Conservation (phyloP, 352 stramenopile species). For the Thalassiosira livingstoniorum region DNA sequence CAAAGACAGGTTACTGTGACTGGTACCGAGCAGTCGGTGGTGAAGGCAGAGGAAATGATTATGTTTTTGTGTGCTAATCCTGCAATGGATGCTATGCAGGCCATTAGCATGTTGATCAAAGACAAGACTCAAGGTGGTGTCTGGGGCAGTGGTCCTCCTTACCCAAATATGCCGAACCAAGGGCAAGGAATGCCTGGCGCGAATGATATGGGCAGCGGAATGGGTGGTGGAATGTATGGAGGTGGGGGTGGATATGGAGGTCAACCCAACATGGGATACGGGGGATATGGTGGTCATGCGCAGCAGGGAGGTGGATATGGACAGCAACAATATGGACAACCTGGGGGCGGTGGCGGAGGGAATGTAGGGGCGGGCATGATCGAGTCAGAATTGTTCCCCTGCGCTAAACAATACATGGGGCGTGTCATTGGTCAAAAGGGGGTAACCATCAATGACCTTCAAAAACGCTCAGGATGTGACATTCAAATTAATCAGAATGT, state of each 20-base stretch:
- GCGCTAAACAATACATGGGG: constrained; percentile 81
- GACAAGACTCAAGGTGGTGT: constrained; percentile 62
- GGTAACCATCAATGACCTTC: constrained; percentile 85
- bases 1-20: constrained; percentile 78
- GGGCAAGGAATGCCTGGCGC: constrained; percentile 65
- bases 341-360: neutral
- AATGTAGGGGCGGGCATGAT: constrained; percentile 28
- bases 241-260: constrained; percentile 21
- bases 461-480: constrained; percentile 78
- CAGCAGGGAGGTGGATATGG: constrained; percentile 29
- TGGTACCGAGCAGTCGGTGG: constrained; percentile 68
- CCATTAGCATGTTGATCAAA: constrained; percentile 72
- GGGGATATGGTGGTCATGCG: constrained; percentile 11
- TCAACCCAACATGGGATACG: constrained; percentile 11
- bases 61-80: constrained; percentile 79
- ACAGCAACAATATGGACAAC: constrained; percentile 16
- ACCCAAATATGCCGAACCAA: constrained; percentile 69
- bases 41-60: constrained; percentile 83
- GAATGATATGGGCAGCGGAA: constrained; percentile 26
- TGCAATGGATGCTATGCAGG: constrained; percentile 74
- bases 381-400: constrained; percentile 76
- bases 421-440: constrained; percentile 83
- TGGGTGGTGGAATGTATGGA: constrained; percentile 7
- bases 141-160: constrained; percentile 75
- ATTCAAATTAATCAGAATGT: constrained; percentile 88